These are phyloP conservation scores for Xylariomycetidae sp. DNA, from an alignment of 2,329 filamentous ascomycete species.

Conservation along the genomic window DNA sequence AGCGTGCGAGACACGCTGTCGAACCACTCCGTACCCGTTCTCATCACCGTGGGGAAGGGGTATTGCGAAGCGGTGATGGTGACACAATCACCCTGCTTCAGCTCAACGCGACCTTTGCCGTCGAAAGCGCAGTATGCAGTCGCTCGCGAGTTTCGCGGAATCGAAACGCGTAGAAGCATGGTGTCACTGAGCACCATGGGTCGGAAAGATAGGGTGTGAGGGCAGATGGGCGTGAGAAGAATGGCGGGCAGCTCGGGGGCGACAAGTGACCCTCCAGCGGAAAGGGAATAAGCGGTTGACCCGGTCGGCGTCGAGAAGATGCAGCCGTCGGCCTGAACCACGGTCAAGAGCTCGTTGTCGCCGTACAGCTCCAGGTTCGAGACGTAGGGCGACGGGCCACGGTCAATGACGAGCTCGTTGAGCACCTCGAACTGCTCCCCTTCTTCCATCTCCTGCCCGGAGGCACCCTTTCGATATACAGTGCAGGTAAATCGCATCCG, in stretches of 20 bases:
- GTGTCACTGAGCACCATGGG: constrained; percentile 97
- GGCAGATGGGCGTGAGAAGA: constrained; percentile 93
- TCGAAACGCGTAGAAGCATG: constrained; percentile 81
- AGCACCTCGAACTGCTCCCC: constrained; percentile 96
- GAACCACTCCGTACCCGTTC: constrained; percentile 90
- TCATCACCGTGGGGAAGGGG: constrained; percentile 92
- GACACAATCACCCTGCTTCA: constrained; percentile 89
- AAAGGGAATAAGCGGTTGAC: constrained; percentile 88
- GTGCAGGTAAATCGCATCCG: constrained; percentile 99
- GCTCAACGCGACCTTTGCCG: constrained; percentile 90
- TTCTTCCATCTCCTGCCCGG: constrained; percentile 66
- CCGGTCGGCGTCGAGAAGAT: constrained; percentile 96
- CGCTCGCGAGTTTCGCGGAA: constrained; percentile 78
- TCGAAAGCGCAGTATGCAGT: constrained; percentile 97
- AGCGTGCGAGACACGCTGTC: constrained; percentile 88
- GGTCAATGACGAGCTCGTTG: constrained; percentile 97
- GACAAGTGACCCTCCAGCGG: constrained; percentile 88
- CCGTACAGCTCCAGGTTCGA: constrained; percentile 95
- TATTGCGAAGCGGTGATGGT: constrained; percentile 95
- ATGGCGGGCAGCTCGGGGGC: constrained; percentile 97
- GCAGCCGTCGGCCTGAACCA: constrained; percentile 93
- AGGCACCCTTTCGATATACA: constrained; percentile 68
- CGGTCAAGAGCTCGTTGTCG: constrained; percentile 88
- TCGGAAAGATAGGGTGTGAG: constrained; percentile 92
- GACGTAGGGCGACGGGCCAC: constrained; percentile 92